A percentile compares a stretch with the other conserved stretches of the same genome.
Conservation (phyloP, 2,329 filamentous ascomycete genomes). For the Pseudogymnoascus sp. region DNA sequence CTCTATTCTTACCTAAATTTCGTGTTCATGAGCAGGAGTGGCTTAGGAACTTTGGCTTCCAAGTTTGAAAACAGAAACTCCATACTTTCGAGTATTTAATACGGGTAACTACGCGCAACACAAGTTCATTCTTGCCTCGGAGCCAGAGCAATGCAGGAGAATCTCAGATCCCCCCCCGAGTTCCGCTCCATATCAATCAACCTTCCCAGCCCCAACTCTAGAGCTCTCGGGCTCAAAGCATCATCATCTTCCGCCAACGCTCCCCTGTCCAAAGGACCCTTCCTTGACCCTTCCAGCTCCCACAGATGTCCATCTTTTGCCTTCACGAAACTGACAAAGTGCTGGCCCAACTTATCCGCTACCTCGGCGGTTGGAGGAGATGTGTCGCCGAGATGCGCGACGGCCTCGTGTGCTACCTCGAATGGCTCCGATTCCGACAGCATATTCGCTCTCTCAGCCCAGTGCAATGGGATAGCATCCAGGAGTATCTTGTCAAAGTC, state of each 20-base stretch:
- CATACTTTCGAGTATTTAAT: background rate
- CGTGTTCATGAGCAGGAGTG: background rate
- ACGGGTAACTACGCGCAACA: background rate
- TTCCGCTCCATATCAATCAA: constrained; percentile 15
- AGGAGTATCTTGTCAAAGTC: constrained; percentile 55
- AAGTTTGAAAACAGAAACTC: background rate
- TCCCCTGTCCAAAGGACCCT: constrained; percentile 54
- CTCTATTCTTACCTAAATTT: background rate
- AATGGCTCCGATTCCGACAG: constrained; percentile 73
- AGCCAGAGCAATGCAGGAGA: constrained; percentile 16
- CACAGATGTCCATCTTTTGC: constrained; percentile 56
- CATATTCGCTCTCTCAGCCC: constrained; percentile 58
- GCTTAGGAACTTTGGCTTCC: background rate
- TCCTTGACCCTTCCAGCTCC: constrained; percentile 63
- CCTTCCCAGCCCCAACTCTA: constrained; percentile 51
- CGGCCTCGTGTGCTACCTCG: constrained; percentile 69
- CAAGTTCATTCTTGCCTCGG: background rate
- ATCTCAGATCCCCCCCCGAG: constrained; percentile 13
- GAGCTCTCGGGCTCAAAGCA: constrained; percentile 64
- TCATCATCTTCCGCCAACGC: constrained; percentile 54
- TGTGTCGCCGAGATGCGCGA: constrained; percentile 72
- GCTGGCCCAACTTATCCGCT: constrained; percentile 70
- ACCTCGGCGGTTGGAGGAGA: constrained; percentile 60
- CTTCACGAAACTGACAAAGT: constrained; percentile 95
- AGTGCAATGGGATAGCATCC: constrained; percentile 60